Base-by-base conservation (phyloP, 2,329 filamentous ascomycete species). In the Neurospora crassa region DNA sequence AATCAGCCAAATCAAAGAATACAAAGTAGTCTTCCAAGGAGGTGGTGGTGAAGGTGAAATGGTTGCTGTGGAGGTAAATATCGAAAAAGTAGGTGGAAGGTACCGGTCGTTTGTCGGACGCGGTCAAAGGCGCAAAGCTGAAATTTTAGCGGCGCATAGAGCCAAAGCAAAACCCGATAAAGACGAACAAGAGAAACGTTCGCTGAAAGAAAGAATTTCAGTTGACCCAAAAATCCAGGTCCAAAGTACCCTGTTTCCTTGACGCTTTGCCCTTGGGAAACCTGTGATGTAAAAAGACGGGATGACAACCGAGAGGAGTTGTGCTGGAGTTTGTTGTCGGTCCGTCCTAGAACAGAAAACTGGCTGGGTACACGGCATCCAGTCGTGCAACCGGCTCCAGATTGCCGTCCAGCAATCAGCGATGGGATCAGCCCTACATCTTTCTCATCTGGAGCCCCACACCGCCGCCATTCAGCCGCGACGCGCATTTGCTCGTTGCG, bases 91-190 rank as follows among this genome's bases (percentile, higher is more conserved):
- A 63, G 10, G 29, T n/a, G 16, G 53, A 63, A 63, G 53, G 53
- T 18, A 29, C 24, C 53, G 12, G 53, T 63, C 53, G 53, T 63
- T 63, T 37, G 53, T 63, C 29, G 14, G 53, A 63, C 53, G 53
- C 53, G 53, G 53, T 63, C 53, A 63, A 63, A 63, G 53, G 29
- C 53, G 29, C 53, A 68, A 45, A 70, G 63, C 14, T 47, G 47
- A 63, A 69, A 69, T 71, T 74, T 71, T 53, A 68, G 70, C 53
- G 53, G 53, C 24, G 53, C 53, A 63, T 63, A 18, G 53, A 34
- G 53, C 53, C 53, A 63, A 34, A 63, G 12, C 14, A 7, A 63
- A 53, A 63, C 7, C 8, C 11, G 18, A 63, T 11, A 63, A 63
- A 63, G 53, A 11, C 7, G 53, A 63, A 63, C 29, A 63, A 63